Conservation (phyloP, 2,329 filamentous ascomycete genomes). For the Macrophomina phaseolina region DNA sequence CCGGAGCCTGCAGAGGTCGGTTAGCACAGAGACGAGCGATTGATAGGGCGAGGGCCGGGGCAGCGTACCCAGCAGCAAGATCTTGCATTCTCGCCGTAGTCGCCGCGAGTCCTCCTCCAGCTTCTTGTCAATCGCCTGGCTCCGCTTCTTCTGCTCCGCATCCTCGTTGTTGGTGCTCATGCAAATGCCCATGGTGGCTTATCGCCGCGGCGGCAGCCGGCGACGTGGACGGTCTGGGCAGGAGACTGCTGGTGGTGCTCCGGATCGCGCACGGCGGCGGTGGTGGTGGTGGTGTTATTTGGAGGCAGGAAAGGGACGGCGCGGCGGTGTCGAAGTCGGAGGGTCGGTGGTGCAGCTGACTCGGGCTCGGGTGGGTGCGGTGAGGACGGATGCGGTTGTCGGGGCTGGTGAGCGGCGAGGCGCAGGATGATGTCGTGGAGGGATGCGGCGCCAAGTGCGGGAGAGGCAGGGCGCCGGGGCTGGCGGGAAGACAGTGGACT, state of each 20-base stretch:
- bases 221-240: slow-evolving; percentile 23
- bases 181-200: slow-evolving; percentile 81
- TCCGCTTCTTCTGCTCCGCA: slow-evolving; percentile 92
- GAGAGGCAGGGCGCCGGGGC: slow-evolving; percentile 24
- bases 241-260: slow-evolving; percentile 3
- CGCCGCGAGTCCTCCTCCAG: slow-evolving; percentile 94
- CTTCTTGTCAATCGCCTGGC: slow-evolving; percentile 91
- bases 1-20: slow-evolving; percentile 73
- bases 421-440: slow-evolving; percentile 28
- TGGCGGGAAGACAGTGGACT: slow-evolving; percentile 16
- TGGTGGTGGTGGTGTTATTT: not conserved
- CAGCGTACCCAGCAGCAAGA: slow-evolving; percentile 80
- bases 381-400: slow-evolving; percentile 21
- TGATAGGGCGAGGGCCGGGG: slow-evolving; percentile 27
- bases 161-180: slow-evolving; percentile 89
- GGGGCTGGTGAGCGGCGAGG: slow-evolving; percentile 22
- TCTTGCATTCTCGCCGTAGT: slow-evolving; percentile 98
- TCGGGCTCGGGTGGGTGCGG: slow-evolving; percentile 17
- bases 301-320: not conserved
- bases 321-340: not conserved
- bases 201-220: slow-evolving; percentile 27
- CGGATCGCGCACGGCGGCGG: slow-evolving; percentile 15
- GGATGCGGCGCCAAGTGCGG: slow-evolving; percentile 25
- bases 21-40: slow-evolving; percentile 36
- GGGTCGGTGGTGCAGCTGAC: not conserved